Conservation (phyloP, 441 rosid species). For the Rhodomyrtus psidioides region DNA sequence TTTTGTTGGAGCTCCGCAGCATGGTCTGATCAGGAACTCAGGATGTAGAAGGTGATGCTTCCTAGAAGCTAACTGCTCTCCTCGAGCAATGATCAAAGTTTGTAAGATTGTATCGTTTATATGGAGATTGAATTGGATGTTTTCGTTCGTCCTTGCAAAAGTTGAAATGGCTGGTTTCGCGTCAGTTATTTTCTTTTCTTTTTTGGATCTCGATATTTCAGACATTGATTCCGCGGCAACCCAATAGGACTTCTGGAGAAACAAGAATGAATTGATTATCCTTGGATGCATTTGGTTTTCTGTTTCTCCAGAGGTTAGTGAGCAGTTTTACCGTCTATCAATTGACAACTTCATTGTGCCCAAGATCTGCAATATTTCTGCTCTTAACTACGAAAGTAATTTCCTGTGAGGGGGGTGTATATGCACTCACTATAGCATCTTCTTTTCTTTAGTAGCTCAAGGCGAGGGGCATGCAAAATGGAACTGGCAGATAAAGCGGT, state of each 20-base stretch:
- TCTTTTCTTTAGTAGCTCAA: not conserved
- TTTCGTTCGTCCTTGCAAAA: not conserved
- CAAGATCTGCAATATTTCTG: not conserved
- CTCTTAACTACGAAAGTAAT: not conserved
- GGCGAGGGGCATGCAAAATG: constrained; percentile 26
- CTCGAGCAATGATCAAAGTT: not conserved
- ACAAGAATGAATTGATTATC: not conserved
- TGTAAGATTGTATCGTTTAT: not conserved
- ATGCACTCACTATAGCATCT: not conserved
- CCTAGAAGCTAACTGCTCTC: not conserved
- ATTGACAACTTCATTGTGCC: not conserved
- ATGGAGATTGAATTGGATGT: not conserved
- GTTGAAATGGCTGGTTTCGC: not conserved
- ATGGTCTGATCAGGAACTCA: not conserved
- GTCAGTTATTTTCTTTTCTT: not conserved
- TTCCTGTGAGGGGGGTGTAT: not conserved
- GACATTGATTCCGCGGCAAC: not conserved
- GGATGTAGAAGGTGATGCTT: not conserved
- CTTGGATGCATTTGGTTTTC: not conserved
- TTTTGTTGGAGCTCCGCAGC: not conserved
- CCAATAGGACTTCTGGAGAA: not conserved
- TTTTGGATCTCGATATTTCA: not conserved
- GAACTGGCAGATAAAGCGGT: constrained; percentile 80
- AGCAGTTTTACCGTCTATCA: not conserved
- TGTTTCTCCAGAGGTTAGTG: not conserved